phyloP scores from a whole-genome alignment of 371 early-diverging fungal genomes.

The Synchytrium microbalum region DNA sequence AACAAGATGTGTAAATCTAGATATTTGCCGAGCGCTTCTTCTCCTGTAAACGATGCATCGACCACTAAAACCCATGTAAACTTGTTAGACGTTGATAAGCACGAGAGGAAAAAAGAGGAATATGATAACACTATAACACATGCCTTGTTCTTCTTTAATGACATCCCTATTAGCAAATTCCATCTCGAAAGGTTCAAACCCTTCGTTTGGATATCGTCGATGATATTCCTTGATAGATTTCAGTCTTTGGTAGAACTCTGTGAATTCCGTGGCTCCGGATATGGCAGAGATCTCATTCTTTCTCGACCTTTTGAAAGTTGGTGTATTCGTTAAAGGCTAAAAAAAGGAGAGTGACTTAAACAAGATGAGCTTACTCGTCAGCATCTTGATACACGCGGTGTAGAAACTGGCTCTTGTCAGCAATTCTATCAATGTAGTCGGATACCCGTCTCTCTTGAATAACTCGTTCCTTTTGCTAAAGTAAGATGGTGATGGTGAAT shows the following conservation, averaged over 20 bases:
- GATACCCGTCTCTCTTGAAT: constrained; percentile 74
- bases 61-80: constrained; percentile 5
- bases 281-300: constrained; percentile 66
- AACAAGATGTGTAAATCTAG: constrained; percentile 78
- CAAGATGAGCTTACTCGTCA: constrained; percentile 47
- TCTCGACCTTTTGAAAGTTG: constrained; percentile 58
- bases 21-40: constrained; percentile 78
- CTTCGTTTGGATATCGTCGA: constrained; percentile 70
- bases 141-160: constrained; percentile 47
- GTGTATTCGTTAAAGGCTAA: background rate
- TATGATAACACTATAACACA: constrained; percentile 9
- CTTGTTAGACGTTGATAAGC: constrained; percentile 9
- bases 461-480: constrained; percentile 74
- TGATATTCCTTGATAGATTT: constrained; percentile 77
- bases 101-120: constrained; percentile 2
- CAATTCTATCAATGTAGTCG: constrained; percentile 59
- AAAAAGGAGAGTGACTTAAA: background rate
- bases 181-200: constrained; percentile 70
- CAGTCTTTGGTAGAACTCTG: constrained; percentile 80
- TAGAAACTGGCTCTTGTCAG: constrained; percentile 52
- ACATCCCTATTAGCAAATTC: constrained; percentile 60
- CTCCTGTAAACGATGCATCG: constrained; percentile 84
- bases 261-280: constrained; percentile 63
- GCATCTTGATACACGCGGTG: constrained; percentile 62
- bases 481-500: constrained; percentile 54